phyloP scores from a whole-genome alignment of 192 early-diverging fungal genomes.

The Diversispora eburnea region DNA sequence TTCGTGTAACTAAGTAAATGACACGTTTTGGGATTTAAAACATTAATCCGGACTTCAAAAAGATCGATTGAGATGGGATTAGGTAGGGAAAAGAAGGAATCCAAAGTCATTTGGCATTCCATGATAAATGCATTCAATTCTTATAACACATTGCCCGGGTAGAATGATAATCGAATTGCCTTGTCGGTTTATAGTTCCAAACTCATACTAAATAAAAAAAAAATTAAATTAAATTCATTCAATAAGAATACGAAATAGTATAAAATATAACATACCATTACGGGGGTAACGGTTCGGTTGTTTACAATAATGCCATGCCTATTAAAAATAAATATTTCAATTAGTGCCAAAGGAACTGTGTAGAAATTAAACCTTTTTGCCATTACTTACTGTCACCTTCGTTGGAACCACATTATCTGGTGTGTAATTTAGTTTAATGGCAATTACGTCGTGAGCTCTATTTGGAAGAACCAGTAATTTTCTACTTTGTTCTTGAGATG shows the following conservation, averaged over 20 bases:
- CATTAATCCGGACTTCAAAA: neutral
- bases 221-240: neutral
- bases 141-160: slow-evolving; percentile 9
- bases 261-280: slow-evolving; percentile 21
- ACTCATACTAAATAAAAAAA: slow-evolving; percentile 20
- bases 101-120: slow-evolving; percentile 14
- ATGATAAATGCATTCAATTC: slow-evolving; percentile 13
- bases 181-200: neutral
- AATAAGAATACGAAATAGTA: neutral
- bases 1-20: too few relatives aligned
- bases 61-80: slow-evolving; percentile 13
- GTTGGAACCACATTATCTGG: neutral
- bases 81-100: slow-evolving; percentile 19
- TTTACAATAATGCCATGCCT: slow-evolving; percentile 25
- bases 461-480: slow-evolving; percentile 4
- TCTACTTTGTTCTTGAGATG: slow-evolving; percentile 14
- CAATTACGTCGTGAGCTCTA: slow-evolving; percentile 10
- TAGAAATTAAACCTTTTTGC: neutral
- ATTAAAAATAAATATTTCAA: slow-evolving; percentile 21
- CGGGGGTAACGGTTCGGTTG: slow-evolving; percentile 2
- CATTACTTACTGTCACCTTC: slow-evolving; percentile 18
- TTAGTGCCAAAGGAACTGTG: neutral
- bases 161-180: slow-evolving; percentile 1
- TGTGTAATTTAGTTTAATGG: neutral
- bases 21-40: neutral